Percentiles rank a stretch among this genome's conserved stretches.
Evolutionary conservation across 2,329 filamentous ascomycete species (phyloP).

Genomic region (Trichoderma atrobrunneum): DNA sequence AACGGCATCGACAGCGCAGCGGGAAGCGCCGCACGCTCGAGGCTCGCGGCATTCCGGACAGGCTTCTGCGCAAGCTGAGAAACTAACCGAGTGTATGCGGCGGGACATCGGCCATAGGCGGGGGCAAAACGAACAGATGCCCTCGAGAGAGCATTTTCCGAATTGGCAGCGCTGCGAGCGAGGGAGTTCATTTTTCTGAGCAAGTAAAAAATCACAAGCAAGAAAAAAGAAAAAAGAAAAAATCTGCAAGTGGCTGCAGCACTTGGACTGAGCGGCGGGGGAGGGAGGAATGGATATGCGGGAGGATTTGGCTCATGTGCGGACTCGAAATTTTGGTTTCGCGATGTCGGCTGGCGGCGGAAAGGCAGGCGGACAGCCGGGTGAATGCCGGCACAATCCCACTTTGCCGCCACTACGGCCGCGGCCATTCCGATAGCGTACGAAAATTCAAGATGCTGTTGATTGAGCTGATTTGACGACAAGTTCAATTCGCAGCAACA

Average conservation of each 20-base stretch:
- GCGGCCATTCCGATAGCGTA: slow-evolving; percentile 9
- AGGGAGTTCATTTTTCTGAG: slow-evolving; percentile 44
- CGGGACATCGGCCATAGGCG: slow-evolving; percentile 42
- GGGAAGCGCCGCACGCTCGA: slow-evolving; percentile 28
- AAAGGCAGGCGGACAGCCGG: slow-evolving; percentile 36
- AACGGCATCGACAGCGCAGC: slow-evolving; percentile 37
- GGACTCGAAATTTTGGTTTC: slow-evolving; percentile 38
- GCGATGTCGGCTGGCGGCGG: slow-evolving; percentile 38
- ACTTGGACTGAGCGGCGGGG: slow-evolving; percentile 26
- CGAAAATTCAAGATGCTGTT: slow-evolving; percentile 10
- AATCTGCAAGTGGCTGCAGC: slow-evolving; percentile 31
- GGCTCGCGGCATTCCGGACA: slow-evolving; percentile 28
- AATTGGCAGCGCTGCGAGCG: slow-evolving; percentile 42
- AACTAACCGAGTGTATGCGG: slow-evolving; percentile 48
- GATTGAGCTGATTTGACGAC: background rate
- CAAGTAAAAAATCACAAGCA: slow-evolving; percentile 20
- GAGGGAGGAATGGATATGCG: slow-evolving; percentile 27
- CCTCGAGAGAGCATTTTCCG: slow-evolving; percentile 42
- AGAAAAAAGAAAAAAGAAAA: slow-evolving; percentile 4
- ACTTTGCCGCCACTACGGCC: slow-evolving; percentile 15
- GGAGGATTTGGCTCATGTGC: slow-evolving; percentile 26
- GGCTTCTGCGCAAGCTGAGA: slow-evolving; percentile 34
- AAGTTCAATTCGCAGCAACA: slow-evolving; percentile 11
- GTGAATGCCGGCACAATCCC: slow-evolving; percentile 35
- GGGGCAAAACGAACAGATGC: slow-evolving; percentile 37